Evolutionary conservation across 306 rosid species (phyloP), one percentile per base, ranked within the genome.

Genomic region (Arachis hypogaea): DNA sequence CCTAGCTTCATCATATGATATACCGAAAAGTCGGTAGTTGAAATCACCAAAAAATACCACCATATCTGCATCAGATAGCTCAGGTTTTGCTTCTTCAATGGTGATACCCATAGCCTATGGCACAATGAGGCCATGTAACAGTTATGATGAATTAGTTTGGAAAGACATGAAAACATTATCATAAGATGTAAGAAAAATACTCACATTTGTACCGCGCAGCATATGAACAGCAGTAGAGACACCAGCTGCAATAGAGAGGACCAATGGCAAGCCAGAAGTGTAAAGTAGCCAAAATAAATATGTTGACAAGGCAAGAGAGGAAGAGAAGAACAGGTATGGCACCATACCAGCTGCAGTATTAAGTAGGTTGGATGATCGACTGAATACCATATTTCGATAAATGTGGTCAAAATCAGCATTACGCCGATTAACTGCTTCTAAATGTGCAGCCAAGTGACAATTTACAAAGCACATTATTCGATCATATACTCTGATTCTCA

Each of bases 401-500:
- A 95, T 95, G 90, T 95, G 98, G 80, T 92, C 97, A 71, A 95
- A 92, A 82, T 92, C 99, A 73, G 99, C 98, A 82, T 95, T 95
- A 8, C 99, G 90, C 63, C 99, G 90, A 81, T 86, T 95, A 52
- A 95, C 89, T 43, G 98, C 99, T 86, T 95, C 99, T 87, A 95
- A 81, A 80, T 95, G 99, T 71, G 99, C 99, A 44, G 98, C 99
- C 90, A 95, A 87, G 86, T 95, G 99, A 84, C 99, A 95, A 88
- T 95, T 95, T 74, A 95, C 99, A 86, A 95, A 95, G 89, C 98
- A 95, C 87, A 95, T 92, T 86, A 88, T 95, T 78, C 98, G 84
- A 74, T 95, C 99, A 55, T 86, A 92, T 41, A 95, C 97, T 87
- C 99, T 83, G 82, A 95, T 95, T 84, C 96, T 87, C 97, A 95